These are phyloP conservation scores for Samsoniella hepiali DNA, from an alignment of 2,329 filamentous ascomycete species.

Conservation along the genomic window DNA sequence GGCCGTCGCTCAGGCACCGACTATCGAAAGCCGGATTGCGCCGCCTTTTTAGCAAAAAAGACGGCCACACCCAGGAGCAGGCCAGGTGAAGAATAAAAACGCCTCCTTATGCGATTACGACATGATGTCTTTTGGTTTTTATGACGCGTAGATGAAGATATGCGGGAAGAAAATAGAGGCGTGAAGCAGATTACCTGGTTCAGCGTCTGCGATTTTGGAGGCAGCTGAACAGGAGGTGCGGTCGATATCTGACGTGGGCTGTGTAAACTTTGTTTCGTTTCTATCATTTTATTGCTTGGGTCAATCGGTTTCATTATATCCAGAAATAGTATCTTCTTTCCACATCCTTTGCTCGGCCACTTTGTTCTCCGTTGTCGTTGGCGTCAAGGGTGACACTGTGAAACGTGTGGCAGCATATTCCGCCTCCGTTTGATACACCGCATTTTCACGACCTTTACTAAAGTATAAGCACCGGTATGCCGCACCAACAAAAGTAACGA, in stretches of 20 bases:
- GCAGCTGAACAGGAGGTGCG: background rate
- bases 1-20: slow-evolving; percentile 27
- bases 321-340: slow-evolving; percentile 1
- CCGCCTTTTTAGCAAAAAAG: slow-evolving; percentile 38
- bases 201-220: background rate
- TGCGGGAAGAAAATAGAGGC: background rate
- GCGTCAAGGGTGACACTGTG: background rate
- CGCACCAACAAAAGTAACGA: background rate
- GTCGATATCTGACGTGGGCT: background rate
- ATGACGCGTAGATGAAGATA: background rate
- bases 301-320: background rate
- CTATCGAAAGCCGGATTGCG: slow-evolving; percentile 38
- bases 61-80: slow-evolving; percentile 14
- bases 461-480: too few relatives aligned
- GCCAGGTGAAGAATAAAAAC: background rate
- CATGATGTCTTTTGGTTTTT: background rate
- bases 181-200: background rate
- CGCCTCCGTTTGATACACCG: background rate
- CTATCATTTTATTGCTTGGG: background rate
- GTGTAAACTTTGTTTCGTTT: background rate
- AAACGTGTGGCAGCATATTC: background rate
- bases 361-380: background rate
- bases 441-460: background rate
- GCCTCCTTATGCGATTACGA: background rate
- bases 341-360: background rate